These are phyloP conservation scores for Botrytis medusae DNA, from an alignment of 2,329 filamentous ascomycete genomes.

Conservation along the genomic window DNA sequence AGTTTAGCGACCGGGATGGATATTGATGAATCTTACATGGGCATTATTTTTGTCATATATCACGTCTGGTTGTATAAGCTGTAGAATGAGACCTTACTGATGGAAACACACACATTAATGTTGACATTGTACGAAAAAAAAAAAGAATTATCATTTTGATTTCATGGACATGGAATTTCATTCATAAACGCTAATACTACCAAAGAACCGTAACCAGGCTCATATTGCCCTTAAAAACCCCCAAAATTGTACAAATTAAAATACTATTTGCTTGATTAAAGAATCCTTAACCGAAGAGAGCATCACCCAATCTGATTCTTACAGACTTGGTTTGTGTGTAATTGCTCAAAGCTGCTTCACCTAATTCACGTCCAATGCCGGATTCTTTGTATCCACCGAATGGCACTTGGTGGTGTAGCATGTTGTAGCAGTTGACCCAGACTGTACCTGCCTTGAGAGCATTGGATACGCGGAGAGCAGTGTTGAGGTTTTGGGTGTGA, in stretches of 20 bases:
- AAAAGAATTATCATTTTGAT: neutral
- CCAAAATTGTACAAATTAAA: constrained; percentile 12
- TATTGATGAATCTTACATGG: neutral
- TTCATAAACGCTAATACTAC: constrained; percentile 12
- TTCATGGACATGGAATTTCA: constrained; percentile 1
- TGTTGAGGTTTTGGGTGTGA: constrained; percentile 68
- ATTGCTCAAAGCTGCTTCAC: constrained; percentile 64
- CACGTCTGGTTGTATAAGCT: neutral
- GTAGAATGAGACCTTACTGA: neutral
- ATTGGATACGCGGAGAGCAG: constrained; percentile 65
- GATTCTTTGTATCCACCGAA: constrained; percentile 79
- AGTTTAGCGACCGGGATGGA: neutral
- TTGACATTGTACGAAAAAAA: neutral
- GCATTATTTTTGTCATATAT: neutral
- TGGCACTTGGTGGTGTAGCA: constrained; percentile 62
- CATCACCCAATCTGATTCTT: constrained; percentile 52
- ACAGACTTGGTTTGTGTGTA: constrained; percentile 71
- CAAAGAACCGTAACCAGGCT: constrained; percentile 3
- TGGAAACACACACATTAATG: neutral
- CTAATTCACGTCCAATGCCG: constrained; percentile 75
- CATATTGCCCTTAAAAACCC: neutral
- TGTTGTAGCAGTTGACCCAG: constrained; percentile 56
- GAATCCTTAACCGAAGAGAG: constrained; percentile 41
- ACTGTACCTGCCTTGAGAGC: constrained; percentile 56
- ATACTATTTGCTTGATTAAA: neutral